Base-by-base conservation (phyloP, 805 yeast genomes). In the Metschnikowia continentalis region DNA sequence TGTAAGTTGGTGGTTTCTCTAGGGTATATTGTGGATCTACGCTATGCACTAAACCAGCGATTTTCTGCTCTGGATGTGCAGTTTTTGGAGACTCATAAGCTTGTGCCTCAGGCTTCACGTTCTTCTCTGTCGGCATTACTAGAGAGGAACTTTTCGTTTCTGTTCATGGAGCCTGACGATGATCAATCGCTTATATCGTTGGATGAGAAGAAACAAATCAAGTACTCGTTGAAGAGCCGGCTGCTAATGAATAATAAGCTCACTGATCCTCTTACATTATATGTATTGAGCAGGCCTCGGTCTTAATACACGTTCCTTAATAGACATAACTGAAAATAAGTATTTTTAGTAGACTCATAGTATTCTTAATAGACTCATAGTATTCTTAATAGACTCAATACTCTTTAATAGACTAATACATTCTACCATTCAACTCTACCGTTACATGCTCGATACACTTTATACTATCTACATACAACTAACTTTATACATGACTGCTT, bases 251-350 rank as follows among this genome's bases (percentile, higher is more conserved):
- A 57, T 47, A 54, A 46, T 39, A 39, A 43, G n/a, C 49, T 64
- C 8, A 43, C 53, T 2, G 62, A 57, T 36, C 49, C 60, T 14
- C 47, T 64, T 23, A 57, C 54, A 19, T 23, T 64, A 11, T 64
- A 58, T 42, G 63, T 63, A 39, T 54, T 55, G n/a, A 58, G 59
- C 22, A 44, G 65, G 26, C 66, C 66, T 19, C 26, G 57, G 17
- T 23, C 19, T 20, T 22, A 20, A 15, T 32, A 13, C 33, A 17
- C 19, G 2, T 17, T 17, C 19, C 19, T 17, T 17, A 17, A 17
- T 17, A 17, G 19, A 17, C 19, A 17, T 17, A 17, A 17, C 19
- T 17, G 19, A 17, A 17, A 17, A 17, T 17, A 17, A 17, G 19
- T 17, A 17, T 17, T 17, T 17, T 17, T 17, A 17, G 2, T 17